Evolutionary conservation across 2,329 filamentous ascomycete species (phyloP).

Genomic region (Capronia coronata): DNA sequence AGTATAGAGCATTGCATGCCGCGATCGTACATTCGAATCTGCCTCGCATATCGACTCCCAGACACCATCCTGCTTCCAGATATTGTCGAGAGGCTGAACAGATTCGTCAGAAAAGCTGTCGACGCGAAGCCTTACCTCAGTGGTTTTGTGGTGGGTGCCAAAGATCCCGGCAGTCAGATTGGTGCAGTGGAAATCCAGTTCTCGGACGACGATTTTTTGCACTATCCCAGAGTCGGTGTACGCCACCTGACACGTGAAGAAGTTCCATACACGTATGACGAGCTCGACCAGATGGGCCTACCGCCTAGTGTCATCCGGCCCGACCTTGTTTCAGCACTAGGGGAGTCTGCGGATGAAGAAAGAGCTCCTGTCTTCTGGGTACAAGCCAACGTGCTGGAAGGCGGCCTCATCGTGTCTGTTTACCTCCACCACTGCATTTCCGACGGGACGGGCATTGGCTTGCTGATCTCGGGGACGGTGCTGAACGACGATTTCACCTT

Average conservation of each 20-base stretch:
- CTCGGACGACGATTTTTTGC: conserved; percentile 23
- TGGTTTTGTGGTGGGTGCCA: conserved; percentile 24
- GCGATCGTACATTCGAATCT: conserved; percentile 28
- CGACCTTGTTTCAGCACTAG: conserved; percentile 24
- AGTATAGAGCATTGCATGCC: conserved; percentile 29
- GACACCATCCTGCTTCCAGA: conserved; percentile 6
- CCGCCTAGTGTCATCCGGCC: conserved; percentile 26
- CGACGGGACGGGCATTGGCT: conserved; percentile 25
- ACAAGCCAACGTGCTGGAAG: conserved; percentile 26
- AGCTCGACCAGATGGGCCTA: conserved; percentile 20
- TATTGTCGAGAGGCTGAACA: conserved; percentile 14
- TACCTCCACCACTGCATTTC: conserved; percentile 29
- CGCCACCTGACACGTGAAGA: conserved; percentile 20
- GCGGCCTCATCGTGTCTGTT: conserved; percentile 26
- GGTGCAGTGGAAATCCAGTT: conserved; percentile 26
- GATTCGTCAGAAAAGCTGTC: conserved; percentile 20
- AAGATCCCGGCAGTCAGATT: conserved; percentile 10
- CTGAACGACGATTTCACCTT: conserved; percentile 23
- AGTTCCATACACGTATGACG: conserved; percentile 23
- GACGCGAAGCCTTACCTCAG: conserved; percentile 28
- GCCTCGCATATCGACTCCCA: conserved; percentile 24
- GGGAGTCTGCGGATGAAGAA: conserved; percentile 22
- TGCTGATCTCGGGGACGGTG: conserved; percentile 23
- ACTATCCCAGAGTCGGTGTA: conserved; percentile 22
- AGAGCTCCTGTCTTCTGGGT: conserved; percentile 25